Evolutionary conservation across 768 basidiomycete genomes (phyloP), one percentile per base, ranked within the genome.

Genomic region (Tulasnella sp.): DNA sequence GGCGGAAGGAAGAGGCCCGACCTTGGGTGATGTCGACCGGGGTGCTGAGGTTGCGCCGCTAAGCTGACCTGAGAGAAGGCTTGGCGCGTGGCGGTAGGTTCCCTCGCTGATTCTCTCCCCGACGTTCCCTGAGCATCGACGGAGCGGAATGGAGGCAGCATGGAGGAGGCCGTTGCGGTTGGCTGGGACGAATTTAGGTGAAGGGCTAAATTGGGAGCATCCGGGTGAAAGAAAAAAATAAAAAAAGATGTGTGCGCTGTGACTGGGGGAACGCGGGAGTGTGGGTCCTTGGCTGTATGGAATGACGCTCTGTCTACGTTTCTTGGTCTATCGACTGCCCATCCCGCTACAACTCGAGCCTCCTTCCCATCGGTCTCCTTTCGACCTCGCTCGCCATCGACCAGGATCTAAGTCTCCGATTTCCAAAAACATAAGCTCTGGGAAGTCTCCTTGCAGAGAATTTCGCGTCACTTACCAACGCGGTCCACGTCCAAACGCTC

Each of bases 1-100:
- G 71, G 87, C 85, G 9, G 94, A 95, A 84, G 90, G 90, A 24
- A 87, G 94, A 82, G 91, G 91, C 31, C 74, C 73, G 44, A 48
- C 18, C 27, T 58, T 75, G 48, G 46, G 75, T 10, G 73, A 80
- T 19, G 44, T 39, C 27, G 10, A 39, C 36, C 16, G 56, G 52
- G 39, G 56, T 34, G 76, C 42, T 21, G 78, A 52, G 31, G 36
- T 10, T 42, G 19, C 68, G 58, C 58, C 36, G 78, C 46, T 36
- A 71, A 31, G 71, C 40, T 42, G 73, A 74, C 8, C 21, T 42
- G 44, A 39, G 24, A 12, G 24, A 14, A 74, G 44, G 31, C 38
- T 46, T 46, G 73, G 38, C 44, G 75, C 56, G 75, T 40, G 52
- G 56, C 75, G 58, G 48, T n/a, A 38, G 56, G 24, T 46, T 48